Conservation (phyloP, 305 asterid genomes). For the Vinca major region DNA sequence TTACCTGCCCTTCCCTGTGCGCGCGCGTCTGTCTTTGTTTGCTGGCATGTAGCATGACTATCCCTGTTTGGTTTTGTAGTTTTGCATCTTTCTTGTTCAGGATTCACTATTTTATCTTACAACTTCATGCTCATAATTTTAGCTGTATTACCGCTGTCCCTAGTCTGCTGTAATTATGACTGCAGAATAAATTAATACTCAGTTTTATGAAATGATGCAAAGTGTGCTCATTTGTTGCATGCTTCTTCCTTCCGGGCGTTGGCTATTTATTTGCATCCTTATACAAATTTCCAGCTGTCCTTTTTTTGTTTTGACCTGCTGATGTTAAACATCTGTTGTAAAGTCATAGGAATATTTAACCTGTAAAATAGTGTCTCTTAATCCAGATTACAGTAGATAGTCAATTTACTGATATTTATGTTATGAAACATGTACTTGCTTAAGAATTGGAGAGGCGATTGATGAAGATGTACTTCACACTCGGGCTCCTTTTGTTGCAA, state of each 20-base stretch:
- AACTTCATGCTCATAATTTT: not conserved
- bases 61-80: not conserved
- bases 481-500: conserved; percentile 88
- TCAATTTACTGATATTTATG: not conserved
- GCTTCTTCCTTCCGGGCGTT: not conserved
- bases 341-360: not conserved
- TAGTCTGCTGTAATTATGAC: not conserved
- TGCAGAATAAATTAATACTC: not conserved
- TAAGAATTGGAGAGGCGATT: conserved; percentile 85
- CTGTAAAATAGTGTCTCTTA: not conserved
- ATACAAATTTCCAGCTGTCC: not conserved
- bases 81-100: not conserved
- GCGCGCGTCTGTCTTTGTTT: not conserved
- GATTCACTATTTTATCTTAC: not conserved
- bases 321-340: not conserved
- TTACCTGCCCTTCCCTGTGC: not conserved
- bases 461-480: conserved; percentile 94
- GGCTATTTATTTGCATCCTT: not conserved
- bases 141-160: not conserved
- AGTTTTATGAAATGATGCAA: not conserved
- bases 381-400: not conserved
- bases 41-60: not conserved
- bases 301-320: not conserved
- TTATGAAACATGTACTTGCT: conserved; percentile 11
- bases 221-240: not conserved